These are phyloP conservation scores for Carallia pectinifolia DNA, from an alignment of 345 rosid species.

Conservation along the genomic window DNA sequence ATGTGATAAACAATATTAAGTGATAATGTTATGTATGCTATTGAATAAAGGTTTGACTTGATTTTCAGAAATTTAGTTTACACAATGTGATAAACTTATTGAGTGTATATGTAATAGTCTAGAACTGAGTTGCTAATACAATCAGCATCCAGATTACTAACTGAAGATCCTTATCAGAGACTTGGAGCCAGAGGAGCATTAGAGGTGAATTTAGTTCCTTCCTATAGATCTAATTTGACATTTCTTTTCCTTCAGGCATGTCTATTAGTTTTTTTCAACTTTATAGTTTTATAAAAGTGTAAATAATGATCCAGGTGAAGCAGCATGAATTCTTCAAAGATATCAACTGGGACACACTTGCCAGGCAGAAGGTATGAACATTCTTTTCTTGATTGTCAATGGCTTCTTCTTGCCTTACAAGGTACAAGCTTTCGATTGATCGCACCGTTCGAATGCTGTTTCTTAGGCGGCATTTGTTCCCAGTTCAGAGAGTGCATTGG, in stretches of 20 bases:
- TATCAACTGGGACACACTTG: conserved; percentile 98
- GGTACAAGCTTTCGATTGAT: conserved; percentile 4
- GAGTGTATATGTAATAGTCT: neutral
- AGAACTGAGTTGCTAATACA: neutral
- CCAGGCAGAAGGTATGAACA: conserved; percentile 79
- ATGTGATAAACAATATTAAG: too few relatives aligned
- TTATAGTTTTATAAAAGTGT: conserved; percentile 11
- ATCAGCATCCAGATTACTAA: conserved; percentile 61
- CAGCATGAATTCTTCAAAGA: conserved; percentile 88
- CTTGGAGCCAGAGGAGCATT: conserved; percentile 95
- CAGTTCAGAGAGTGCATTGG: conserved; percentile 87
- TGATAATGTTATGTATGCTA: too few relatives aligned
- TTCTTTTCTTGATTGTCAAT: conserved; percentile 4
- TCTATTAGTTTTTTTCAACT: neutral
- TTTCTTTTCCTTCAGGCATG: conserved; percentile 2
- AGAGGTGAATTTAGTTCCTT: conserved; percentile 55
- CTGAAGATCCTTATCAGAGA: conserved; percentile 97
- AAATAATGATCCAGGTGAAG: conserved; percentile 66
- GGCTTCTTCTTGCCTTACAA: neutral
- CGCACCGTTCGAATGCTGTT: conserved; percentile 10
- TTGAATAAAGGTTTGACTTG: neutral
- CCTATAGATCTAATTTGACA: conserved; percentile 5
- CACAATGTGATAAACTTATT: neutral
- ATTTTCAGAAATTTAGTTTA: neutral
- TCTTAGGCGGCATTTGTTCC: conserved; percentile 97